phyloP scores from a whole-genome alignment of 2,329 filamentous ascomycete species.

The Hirsutella rhossiliensis region DNA sequence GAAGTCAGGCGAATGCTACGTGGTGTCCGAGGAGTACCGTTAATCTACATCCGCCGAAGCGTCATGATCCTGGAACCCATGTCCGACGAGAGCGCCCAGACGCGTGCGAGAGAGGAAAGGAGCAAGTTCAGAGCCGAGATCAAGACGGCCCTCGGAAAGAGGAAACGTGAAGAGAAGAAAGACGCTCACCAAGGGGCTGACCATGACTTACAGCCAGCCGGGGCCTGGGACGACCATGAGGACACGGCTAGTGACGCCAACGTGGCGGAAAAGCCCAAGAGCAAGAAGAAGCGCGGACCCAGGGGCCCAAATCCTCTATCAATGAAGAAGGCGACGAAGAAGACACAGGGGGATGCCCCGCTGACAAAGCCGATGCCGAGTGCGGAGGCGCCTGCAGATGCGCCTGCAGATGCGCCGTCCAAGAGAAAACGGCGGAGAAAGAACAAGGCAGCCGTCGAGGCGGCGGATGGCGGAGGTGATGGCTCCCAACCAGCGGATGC shows the following conservation, averaged over 20 bases:
- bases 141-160: slow-evolving; percentile 37
- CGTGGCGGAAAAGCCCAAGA: slow-evolving; percentile 31
- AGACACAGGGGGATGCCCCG: slow-evolving; percentile 22
- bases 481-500: slow-evolving; percentile 3
- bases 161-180: slow-evolving; percentile 35
- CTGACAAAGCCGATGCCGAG: slow-evolving; percentile 14
- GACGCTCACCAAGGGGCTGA: slow-evolving; percentile 26
- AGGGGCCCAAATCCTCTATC: slow-evolving; percentile 63
- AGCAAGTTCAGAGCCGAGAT: slow-evolving; percentile 63
- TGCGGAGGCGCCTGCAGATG: slow-evolving; percentile 11
- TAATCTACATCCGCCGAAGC: slow-evolving; percentile 67
- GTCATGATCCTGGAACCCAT: slow-evolving; percentile 66
- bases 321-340: slow-evolving; percentile 60
- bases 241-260: slow-evolving; percentile 22
- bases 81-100: slow-evolving; percentile 51
- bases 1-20: slow-evolving; percentile 53
- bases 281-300: slow-evolving; percentile 45
- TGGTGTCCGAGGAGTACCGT: slow-evolving; percentile 56
- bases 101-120: slow-evolving; percentile 56
- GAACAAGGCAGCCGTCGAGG: slow-evolving; percentile 12
- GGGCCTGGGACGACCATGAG: slow-evolving; percentile 15
- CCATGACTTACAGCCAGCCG: slow-evolving; percentile 10
- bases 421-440: slow-evolving; percentile 21
- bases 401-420: slow-evolving; percentile 12
- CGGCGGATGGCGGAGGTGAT: slow-evolving; percentile 5